These are phyloP conservation scores for Diplodia corticola DNA, from an alignment of 2,329 filamentous ascomycete species.

Conservation along the genomic window DNA sequence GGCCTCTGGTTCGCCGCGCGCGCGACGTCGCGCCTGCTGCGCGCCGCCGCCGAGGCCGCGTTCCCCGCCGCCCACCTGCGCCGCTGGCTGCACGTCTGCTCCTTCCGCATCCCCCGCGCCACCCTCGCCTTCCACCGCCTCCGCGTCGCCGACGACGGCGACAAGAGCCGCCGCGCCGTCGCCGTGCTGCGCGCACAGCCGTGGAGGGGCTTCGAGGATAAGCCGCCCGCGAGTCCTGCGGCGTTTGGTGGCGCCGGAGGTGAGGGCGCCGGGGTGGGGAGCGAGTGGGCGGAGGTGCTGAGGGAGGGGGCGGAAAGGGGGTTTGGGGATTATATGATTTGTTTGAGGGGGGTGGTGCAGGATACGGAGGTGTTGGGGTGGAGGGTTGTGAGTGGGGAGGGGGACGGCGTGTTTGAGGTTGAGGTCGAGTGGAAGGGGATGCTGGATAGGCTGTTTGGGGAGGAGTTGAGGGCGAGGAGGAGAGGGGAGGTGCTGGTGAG, in stretches of 20 bases:
- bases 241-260: not conserved
- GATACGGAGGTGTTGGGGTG: not conserved
- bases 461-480: constrained; percentile 4
- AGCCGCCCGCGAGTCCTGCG: not conserved
- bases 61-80: not conserved
- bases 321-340: not conserved
- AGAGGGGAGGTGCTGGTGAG: not conserved
- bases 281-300: not conserved
- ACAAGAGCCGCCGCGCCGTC: no score
- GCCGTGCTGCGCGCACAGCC: not conserved
- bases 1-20: constrained; percentile 2
- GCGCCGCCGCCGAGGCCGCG: not conserved
- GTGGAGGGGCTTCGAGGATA: not conserved
- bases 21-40: not conserved
- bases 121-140: constrained; percentile 1
- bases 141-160: no score
- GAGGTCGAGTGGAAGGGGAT: not conserved
- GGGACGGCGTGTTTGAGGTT: not conserved
- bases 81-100: constrained; percentile 1
- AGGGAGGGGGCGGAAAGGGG: not conserved
- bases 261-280: not conserved
- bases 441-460: not conserved
- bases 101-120: not conserved
- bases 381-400: not conserved
- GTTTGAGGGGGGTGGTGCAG: constrained; percentile 3